These are phyloP conservation scores for Saccharomycopsis microspora DNA, from an alignment of 805 yeast species.

Conservation along the genomic window DNA sequence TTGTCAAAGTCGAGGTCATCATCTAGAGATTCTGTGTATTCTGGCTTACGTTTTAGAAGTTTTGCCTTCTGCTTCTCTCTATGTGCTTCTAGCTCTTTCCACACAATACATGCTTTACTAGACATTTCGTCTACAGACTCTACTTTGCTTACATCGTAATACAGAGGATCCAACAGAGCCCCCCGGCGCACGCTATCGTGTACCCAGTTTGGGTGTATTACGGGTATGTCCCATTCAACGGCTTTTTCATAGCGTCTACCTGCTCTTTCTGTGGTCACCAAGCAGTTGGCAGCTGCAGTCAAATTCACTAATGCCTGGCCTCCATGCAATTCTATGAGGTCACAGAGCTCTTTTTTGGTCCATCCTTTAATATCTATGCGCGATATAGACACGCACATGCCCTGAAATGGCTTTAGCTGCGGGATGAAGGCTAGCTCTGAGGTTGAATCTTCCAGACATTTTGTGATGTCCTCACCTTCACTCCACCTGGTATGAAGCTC, in stretches of 20 bases:
- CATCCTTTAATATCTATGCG: conserved; percentile 21
- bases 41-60: conserved; percentile 9
- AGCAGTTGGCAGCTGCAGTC: conserved; percentile 30
- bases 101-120: conserved; percentile 21
- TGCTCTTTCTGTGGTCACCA: conserved; percentile 37
- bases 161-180: conserved; percentile 25
- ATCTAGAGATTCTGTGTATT: background rate
- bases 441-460: conserved; percentile 16
- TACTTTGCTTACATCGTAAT: conserved; percentile 21
- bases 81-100: conserved; percentile 18
- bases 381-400: conserved; percentile 28
- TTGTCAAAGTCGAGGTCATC: background rate
- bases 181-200: conserved; percentile 27
- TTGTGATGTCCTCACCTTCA: conserved; percentile 32
- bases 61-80: background rate
- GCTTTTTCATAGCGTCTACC: conserved; percentile 45
- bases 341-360: conserved; percentile 23
- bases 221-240: conserved; percentile 28
- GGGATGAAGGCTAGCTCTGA: conserved; percentile 17
- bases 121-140: conserved; percentile 18
- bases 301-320: conserved; percentile 42
- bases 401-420: conserved; percentile 32
- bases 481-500: conserved; percentile 41
- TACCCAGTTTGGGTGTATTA: conserved; percentile 33
- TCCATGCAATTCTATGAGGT: conserved; percentile 31